Conservation (phyloP, 305 asterid genomes). For the Solanum hybrid region DNA sequence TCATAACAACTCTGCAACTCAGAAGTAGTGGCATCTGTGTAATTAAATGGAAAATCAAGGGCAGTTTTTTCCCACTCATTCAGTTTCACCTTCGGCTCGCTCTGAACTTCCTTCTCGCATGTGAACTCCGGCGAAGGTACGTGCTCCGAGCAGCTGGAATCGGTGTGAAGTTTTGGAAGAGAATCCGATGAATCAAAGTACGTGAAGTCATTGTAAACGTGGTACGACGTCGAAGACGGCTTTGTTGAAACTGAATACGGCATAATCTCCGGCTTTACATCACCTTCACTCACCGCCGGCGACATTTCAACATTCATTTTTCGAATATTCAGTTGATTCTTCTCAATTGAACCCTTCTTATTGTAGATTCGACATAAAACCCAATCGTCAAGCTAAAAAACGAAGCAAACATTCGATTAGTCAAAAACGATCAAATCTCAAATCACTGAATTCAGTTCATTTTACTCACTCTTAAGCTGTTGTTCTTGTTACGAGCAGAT, state of each 20-base stretch:
- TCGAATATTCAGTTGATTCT: conserved; percentile 14
- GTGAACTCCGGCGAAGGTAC: conserved; percentile 33
- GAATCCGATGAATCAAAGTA: conserved; percentile 41
- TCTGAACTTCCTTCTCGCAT: conserved; percentile 38
- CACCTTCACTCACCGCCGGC: conserved; percentile 35
- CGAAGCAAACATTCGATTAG: neutral
- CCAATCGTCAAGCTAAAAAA: conserved; percentile 52
- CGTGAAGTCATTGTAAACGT: conserved; percentile 16
- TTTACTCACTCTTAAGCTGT: conserved; percentile 39
- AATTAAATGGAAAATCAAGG: conserved; percentile 7
- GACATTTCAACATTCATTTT: neutral
- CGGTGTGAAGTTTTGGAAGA: conserved; percentile 39
- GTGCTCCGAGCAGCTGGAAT: conserved; percentile 63
- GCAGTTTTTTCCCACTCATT: neutral
- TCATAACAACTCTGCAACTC: conserved; percentile 17
- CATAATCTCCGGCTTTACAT: conserved; percentile 33
- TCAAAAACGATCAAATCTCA: neutral
- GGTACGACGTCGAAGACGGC: neutral
- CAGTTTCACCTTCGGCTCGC: conserved; percentile 10
- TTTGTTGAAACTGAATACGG: neutral
- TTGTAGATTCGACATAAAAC: conserved; percentile 68
- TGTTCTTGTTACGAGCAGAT: conserved; percentile 49
- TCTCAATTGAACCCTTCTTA: conserved; percentile 59
- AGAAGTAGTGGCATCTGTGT: conserved; percentile 15
- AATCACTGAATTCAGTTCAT: neutral